Evolutionary conservation across 805 yeast genomes (phyloP), one percentile per base, ranked within the genome.

Genomic region (Teunomyces aglyptinius): DNA sequence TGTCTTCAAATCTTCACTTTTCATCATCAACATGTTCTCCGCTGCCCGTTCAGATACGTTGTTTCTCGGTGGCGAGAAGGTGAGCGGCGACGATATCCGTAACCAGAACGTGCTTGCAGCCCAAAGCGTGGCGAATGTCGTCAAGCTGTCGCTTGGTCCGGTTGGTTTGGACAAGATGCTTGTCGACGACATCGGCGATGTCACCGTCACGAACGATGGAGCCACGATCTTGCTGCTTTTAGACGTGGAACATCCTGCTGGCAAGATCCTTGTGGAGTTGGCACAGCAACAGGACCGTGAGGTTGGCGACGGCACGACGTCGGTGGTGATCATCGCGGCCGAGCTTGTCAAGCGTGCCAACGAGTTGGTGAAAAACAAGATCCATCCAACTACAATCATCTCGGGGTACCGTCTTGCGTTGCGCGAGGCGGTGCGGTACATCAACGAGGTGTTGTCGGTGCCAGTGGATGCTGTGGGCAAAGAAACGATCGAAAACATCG

Each of bases 271-370:
- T 48, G 99, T 94, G 42, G 98, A 94, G 63, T 78, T 94, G 61
- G 99, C 99, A 2, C 97, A 94, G 67, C 98, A 94, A 68, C 99
- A 94, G 73, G 99, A 94, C 67, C 82, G 96, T 60, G 99, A 94
- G 70, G 97, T 94, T 45, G 99, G 97, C 50, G 98, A 91, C 63
- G 98, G 98, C 57, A 91, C 99, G 38, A 94, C 99, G 0, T 87
- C 96, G 12, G 99, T 94, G 43, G 99, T 94, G 34, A 90, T 94
- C 51, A 85, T 95, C 63, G 98, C 99, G 19, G 80, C 96, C 29
- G 99, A 94, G 70, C 73, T 94, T 47, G 76, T 94, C 60, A 87
- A 87, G 60, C 80, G 96, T 53, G 99, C 99, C 34, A 89, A 90
- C 67, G 97, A 91, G 57, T 75, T 94, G 53, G 97, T 94, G 41